A percentile compares a stretch with the other conserved stretches of the same genome.
These are phyloP conservation scores for Exophiala aquamarina DNA, from an alignment of 2,329 filamentous ascomycete genomes.

Conservation along the genomic window DNA sequence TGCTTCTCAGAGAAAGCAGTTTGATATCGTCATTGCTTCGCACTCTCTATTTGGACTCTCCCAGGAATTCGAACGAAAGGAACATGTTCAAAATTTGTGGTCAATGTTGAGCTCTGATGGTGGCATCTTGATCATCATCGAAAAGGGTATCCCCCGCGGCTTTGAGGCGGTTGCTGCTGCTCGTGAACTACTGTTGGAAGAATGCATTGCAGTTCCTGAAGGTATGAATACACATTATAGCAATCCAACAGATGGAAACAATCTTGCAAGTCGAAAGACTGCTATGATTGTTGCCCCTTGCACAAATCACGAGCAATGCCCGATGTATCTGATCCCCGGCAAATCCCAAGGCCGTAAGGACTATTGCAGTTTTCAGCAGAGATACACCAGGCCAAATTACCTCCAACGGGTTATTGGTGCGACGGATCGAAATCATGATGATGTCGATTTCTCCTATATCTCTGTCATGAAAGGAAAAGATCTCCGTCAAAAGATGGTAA, in stretches of 20 bases:
- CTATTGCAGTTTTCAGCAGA: conserved; percentile 86
- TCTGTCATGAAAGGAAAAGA: conserved; percentile 76
- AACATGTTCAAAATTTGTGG: conserved; percentile 86
- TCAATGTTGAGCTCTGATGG: conserved; percentile 78
- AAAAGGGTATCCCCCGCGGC: conserved; percentile 87
- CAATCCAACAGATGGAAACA: conserved; percentile 25
- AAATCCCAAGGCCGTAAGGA: conserved; percentile 75
- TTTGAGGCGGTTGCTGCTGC: conserved; percentile 91
- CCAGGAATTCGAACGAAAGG: conserved; percentile 74
- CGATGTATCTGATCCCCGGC: conserved; percentile 78
- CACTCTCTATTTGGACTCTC: conserved; percentile 76
- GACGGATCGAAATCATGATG: conserved; percentile 76
- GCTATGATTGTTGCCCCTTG: conserved; percentile 68
- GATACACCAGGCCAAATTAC: conserved; percentile 80
- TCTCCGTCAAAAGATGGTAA: conserved; percentile 42
- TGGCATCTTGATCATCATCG: conserved; percentile 80
- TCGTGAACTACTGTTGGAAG: conserved; percentile 73
- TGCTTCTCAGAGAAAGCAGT: conserved; percentile 68
- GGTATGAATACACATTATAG: conserved; percentile 35
- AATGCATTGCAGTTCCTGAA: conserved; percentile 61
- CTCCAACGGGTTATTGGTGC: conserved; percentile 72
- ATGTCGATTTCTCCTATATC: conserved; percentile 87
- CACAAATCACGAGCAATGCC: conserved; percentile 84
- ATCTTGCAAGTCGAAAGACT: conserved; percentile 41
- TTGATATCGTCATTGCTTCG: conserved; percentile 86